phyloP scores from a whole-genome alignment of 306 rosid genomes.

The Hippophae rhamnoides region DNA sequence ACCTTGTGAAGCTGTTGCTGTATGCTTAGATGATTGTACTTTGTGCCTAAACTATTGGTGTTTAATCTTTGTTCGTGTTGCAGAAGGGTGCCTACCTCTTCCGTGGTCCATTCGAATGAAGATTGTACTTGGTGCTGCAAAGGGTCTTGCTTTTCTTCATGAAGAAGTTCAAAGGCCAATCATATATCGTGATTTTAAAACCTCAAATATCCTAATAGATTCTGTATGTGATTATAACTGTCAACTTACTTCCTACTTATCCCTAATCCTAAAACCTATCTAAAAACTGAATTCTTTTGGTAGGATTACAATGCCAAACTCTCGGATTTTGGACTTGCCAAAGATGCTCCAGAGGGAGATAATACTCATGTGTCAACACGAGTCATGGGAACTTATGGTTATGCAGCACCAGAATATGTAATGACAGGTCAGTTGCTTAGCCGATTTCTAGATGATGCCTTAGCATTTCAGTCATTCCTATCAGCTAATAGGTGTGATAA shows the following conservation, averaged over 20 bases:
- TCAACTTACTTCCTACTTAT: conserved; percentile 6
- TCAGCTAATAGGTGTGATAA: too few relatives aligned
- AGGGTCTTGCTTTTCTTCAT: conserved; percentile 92
- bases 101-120: conserved; percentile 98
- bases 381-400: conserved; percentile 97
- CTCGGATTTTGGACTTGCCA: conserved; percentile 96
- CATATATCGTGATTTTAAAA: conserved; percentile 94
- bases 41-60: background rate
- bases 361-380: conserved; percentile 93
- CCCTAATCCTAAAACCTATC: conserved; percentile 9
- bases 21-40: conserved; percentile 11
- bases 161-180: conserved; percentile 77
- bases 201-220: conserved; percentile 87
- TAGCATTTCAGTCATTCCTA: too few relatives aligned
- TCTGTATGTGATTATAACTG: conserved; percentile 49
- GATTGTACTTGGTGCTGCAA: conserved; percentile 95
- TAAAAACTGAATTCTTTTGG: conserved; percentile 13
- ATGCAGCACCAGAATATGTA: conserved; percentile 97
- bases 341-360: conserved; percentile 93
- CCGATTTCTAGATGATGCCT: too few relatives aligned
- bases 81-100: conserved; percentile 89
- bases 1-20: background rate
- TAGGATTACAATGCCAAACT: conserved; percentile 94
- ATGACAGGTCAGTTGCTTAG: conserved; percentile 78
- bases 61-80: conserved; percentile 29